phyloP scores from a whole-genome alignment of 2,329 filamentous ascomycete genomes.

The Spiromastix sp. region DNA sequence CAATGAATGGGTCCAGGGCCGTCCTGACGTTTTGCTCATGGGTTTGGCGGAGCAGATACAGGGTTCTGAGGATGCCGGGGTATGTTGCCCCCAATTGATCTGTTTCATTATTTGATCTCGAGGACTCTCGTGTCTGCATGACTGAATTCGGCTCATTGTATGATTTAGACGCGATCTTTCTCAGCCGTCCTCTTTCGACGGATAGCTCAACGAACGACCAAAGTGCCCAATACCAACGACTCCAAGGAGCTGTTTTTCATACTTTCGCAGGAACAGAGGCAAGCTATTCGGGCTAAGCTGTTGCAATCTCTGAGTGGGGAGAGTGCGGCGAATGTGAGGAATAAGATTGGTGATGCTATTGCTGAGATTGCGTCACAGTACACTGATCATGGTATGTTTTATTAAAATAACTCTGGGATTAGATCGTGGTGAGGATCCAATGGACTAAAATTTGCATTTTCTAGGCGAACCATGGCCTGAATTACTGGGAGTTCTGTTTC shows the following conservation, averaged over 20 bases:
- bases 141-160: no score
- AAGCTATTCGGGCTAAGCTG: conserved; percentile 73
- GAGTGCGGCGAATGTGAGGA: conserved; percentile 62
- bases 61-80: conserved; percentile 60
- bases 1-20: conserved; percentile 73
- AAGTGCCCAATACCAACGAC: conserved; percentile 54
- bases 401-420: no score
- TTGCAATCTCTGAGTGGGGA: conserved; percentile 68
- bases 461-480: conserved; percentile 81
- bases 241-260: conserved; percentile 79
- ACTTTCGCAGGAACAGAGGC: conserved; percentile 60
- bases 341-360: conserved; percentile 96
- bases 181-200: conserved; percentile 88
- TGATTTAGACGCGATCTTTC: conserved; percentile 68
- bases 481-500: conserved; percentile 74
- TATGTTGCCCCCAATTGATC: conserved; percentile 42
- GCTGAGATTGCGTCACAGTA: conserved; percentile 94
- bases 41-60: conserved; percentile 87
- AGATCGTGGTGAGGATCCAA: no score
- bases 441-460: no score
- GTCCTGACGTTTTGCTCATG: conserved; percentile 84
- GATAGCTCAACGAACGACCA: conserved; percentile 81
- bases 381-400: conserved; percentile 68
- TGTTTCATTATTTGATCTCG: no score
- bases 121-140: no score